Base-by-base conservation (phyloP, 2,329 filamentous ascomycete species). In the Ophiocordyceps camponoti-floridani region DNA sequence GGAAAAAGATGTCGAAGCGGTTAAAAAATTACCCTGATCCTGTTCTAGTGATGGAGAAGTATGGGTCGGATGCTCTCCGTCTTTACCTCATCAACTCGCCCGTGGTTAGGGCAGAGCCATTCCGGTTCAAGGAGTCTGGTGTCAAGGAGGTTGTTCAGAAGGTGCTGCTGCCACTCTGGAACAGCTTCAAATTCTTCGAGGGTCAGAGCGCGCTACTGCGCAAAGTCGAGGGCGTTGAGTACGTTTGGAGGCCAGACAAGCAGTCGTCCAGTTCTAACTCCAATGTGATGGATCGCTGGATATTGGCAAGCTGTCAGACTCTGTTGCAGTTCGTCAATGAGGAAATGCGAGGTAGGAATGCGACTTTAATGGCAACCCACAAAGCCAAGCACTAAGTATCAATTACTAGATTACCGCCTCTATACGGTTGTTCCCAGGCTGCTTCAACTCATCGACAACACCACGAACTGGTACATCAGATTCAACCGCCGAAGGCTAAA, bases 1-100 rank as follows among this genome's bases (percentile, higher is more conserved):
- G 89, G 46, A 95, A 94, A 70, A 96, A 96, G 70, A 96, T 96
- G 89, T 94, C 87, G 7, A 96, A 96, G 65, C 78, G 89, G 45
- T 70, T 94, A 47, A 93, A 95, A 68, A 96, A 96, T 63, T 96
- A 94, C 61, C 89, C 89, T 0, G 87, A 94, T 55, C 89, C 89
- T 11, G 69, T 68, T 46, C 67, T 86, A 44, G 77, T 96, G 52
- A 91, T 95, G 72, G 67, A 82, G 47, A 82, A 82, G 56, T 94
- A 94, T 58, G 89, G 89, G 18, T 88, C 87, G 2, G 89, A 96
- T 64, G 87, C 89, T 28, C 75, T 96, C 43, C 81, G 89, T 45
- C 71, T 96, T n/a, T 95, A 95, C 58, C 73, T 96, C 56, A 95
- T 95, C 65, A 95, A 94, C 64, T 95, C 88, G 0, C 89, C 89